Conservation (phyloP, 2,329 filamentous ascomycete species). For the Talaromyces atroroseus region DNA sequence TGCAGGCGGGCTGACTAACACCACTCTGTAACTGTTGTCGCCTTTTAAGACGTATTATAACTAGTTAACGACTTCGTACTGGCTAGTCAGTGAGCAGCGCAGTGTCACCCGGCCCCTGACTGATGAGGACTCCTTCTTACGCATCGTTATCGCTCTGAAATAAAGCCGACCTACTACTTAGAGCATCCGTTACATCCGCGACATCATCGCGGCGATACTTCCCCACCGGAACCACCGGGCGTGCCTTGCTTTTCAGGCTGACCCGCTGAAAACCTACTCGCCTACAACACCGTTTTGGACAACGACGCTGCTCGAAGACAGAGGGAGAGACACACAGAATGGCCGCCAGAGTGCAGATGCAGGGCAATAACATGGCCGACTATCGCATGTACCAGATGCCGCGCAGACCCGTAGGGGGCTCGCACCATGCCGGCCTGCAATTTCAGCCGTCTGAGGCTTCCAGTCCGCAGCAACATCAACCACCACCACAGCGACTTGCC, state of each 20-base stretch:
- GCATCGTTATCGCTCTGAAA: too few species aligned
- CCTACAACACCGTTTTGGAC: not conserved
- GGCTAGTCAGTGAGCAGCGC: not conserved
- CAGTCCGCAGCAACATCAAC: constrained; percentile 3
- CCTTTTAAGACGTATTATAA: too few species aligned
- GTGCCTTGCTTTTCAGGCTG: constrained; percentile 1
- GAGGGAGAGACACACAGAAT: constrained; percentile 13
- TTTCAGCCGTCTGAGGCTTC: constrained; percentile 15
- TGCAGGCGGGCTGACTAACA: constrained; percentile 18
- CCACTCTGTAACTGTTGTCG: too few species aligned
- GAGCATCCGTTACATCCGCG: too few species aligned
- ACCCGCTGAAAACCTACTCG: constrained; percentile 1
- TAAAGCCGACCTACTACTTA: too few species aligned
- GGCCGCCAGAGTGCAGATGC: constrained; percentile 23
- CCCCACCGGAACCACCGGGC: not conserved
- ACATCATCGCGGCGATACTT: too few species aligned
- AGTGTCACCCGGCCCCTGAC: not conserved
- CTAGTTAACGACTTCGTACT: too few species aligned
- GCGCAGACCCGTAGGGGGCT: constrained; percentile 13
- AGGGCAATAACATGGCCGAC: constrained; percentile 30
- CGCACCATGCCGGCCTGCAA: constrained; percentile 14
- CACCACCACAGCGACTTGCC: constrained; percentile 3
- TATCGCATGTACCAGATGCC: constrained; percentile 30
- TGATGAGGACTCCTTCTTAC: too few species aligned
- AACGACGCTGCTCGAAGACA: not conserved